Base-by-base conservation (phyloP, 2,329 filamentous ascomycete species). In the Fusarium beomiforme region DNA sequence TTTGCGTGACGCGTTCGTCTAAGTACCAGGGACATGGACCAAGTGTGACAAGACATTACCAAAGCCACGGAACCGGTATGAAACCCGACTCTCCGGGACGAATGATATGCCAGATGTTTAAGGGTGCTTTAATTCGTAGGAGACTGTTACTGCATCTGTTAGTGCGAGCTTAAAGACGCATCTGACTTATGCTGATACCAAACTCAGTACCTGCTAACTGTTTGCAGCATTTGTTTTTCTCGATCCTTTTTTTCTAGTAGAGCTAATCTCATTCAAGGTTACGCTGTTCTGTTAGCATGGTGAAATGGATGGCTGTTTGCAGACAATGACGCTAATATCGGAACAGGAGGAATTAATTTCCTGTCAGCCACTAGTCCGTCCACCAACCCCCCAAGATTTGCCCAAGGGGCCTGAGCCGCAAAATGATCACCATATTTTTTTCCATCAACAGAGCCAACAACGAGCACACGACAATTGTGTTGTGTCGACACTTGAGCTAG, bases 321-420 rank as follows among this genome's bases (percentile, higher is more conserved):
- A 31, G 50, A 43, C 12, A n/a, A 19, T 21, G 36, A 24, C 36
- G 47, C 50, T 43, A 54, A 43, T 2, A 12, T 54, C 50, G 50
- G 50, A 54, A 54, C 41, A 31, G 50, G 50, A 54, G n/a, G 50
- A 54, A 54, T 54, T 54, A 54, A 54, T 54, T 54, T 54, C 50
- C 50, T 23, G 50, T 43, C 36, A 43, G 50, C 50, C 50, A 42
- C 36, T 54, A 54, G 50, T 43, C 17, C 41, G 19, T 54, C 19
- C 50, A 8, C 50, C 50, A 54, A 54, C 50, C 50, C 31, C 50
- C 17, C 47, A 51, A 17, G 31, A 54, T 31, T 43, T 54, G n/a
- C 37, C 12, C 50, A 23, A 4, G 21, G 50, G 31, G 21, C 47
- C 47, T 16, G 47, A 51, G 34, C 36, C n/a, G 26, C 50, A 54